phyloP scores from a whole-genome alignment of 345 rosid species.

The Arabis alpina region DNA sequence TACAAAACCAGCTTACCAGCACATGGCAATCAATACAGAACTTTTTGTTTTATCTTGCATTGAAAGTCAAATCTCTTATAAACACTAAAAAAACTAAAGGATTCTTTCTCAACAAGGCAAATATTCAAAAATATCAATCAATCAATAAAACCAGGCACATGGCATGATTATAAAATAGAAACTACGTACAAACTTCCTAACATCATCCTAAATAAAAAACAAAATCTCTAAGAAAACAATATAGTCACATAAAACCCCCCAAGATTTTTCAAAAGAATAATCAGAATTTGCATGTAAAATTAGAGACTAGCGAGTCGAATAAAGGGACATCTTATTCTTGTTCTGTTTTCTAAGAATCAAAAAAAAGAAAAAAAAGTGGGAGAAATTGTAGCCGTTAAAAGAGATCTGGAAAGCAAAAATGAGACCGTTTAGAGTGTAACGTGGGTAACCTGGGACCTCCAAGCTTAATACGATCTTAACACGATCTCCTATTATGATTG shows the following conservation, averaged over 20 bases:
- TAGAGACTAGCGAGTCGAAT: not conserved
- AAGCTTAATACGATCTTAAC: slow-evolving; percentile 5
- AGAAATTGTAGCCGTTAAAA: slow-evolving; percentile 24
- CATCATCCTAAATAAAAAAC: not conserved
- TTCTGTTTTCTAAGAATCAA: not conserved
- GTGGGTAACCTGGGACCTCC: slow-evolving; percentile 16
- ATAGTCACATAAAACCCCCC: not conserved
- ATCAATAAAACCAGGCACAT: not conserved
- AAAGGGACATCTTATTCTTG: not conserved
- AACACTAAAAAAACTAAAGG: not conserved
- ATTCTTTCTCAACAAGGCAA: not conserved
- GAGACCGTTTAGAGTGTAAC: slow-evolving; percentile 13
- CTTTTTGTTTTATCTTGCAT: not conserved
- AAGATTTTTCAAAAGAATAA: too few species aligned
- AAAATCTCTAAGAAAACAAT: not conserved
- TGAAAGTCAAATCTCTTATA: not conserved
- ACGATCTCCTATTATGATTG: not conserved
- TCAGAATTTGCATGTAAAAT: not conserved
- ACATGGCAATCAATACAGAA: too few species aligned
- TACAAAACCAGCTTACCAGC: not conserved
- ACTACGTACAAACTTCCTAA: not conserved
- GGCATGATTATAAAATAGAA: not conserved
- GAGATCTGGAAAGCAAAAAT: slow-evolving; percentile 1
- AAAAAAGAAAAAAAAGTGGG: too few species aligned
- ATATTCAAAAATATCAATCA: not conserved